Evolutionary conservation across 371 early-diverging fungal species (phyloP), one percentile per base, ranked within the genome.

Genomic region (Haplosporangium sp.): DNA sequence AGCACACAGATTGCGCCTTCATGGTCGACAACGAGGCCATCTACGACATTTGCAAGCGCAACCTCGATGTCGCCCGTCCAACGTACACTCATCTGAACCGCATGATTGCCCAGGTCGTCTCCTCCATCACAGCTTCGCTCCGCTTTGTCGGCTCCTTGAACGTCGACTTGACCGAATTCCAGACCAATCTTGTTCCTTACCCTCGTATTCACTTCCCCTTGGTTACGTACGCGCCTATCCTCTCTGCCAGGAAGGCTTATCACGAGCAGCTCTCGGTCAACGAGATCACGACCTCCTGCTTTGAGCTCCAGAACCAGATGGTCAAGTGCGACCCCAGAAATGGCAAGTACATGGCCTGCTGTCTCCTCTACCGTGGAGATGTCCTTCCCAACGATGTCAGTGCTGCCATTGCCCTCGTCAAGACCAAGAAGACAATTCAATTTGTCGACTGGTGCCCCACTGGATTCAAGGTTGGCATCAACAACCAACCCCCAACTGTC

Each of bases 1-100:
- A 98, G 84, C 96, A 99, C 90, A 93, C 96, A 50, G 98, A 99
- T 87, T 98, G 98, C 84, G 94, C 99, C 54, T 99, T 99, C 89
- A 95, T 99, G 95, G 98, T 99, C 62, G 99, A 99, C 86, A 99
- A 99, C 87, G 98, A 99, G 87, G 98, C 98, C 83, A 87, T 96
- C 88, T 99, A 99, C 85, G 98, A 99, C 81, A 99, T 99, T 81
- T 99, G 99, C 91, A 92, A 95, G 76, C 94, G 95, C 74, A 99
- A 98, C 89, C 87, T 99, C 67, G 99, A 97, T 85, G 97, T 99
- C 83, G 94, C 94, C 76, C 93, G 98, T 59, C 99, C 99, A 58
- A 94, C 95, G 45, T 99, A 98, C 89, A 89, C 92, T 83, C 97
- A 99, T 88, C 87, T 99, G 73, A 99, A 99, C 89, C 91, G 99